Percentiles rank a stretch among this genome's conserved stretches.
phyloP scores from a whole-genome alignment of 129 eudicot genomes.

The Escallonia herrerae region DNA sequence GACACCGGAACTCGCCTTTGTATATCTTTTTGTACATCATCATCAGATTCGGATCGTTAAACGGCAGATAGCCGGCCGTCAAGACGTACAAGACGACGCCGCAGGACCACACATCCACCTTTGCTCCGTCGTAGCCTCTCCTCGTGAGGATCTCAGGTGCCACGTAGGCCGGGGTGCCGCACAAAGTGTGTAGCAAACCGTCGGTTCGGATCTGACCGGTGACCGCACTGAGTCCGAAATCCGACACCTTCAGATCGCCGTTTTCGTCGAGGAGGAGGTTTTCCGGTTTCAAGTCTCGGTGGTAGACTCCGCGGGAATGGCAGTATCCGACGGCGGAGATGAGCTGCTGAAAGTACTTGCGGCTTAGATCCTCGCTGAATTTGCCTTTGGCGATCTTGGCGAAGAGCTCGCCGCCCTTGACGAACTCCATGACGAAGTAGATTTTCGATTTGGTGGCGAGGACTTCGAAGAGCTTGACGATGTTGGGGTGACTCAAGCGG shows the following conservation, averaged over 20 bases:
- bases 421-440: constrained; percentile 68
- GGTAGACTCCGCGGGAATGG: constrained; percentile 68
- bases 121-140: constrained; percentile 67
- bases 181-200: constrained; percentile 60
- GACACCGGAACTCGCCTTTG: constrained; percentile 59
- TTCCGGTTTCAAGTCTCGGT: constrained; percentile 82
- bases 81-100: constrained; percentile 68
- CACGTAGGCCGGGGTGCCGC: constrained; percentile 85
- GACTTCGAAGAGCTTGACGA: constrained; percentile 55
- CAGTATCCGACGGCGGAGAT: constrained; percentile 77
- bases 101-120: constrained; percentile 78
- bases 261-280: constrained; percentile 67
- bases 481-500: constrained; percentile 46
- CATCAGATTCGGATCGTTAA: constrained; percentile 72
- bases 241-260: constrained; percentile 60
- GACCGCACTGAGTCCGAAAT: constrained; percentile 71
- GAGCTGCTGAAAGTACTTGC: constrained; percentile 67
- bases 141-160: constrained; percentile 74
- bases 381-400: constrained; percentile 48
- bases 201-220: constrained; percentile 43
- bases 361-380: constrained; percentile 51
- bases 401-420: constrained; percentile 76
- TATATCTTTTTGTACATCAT: constrained; percentile 65
- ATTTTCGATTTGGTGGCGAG: constrained; percentile 56
- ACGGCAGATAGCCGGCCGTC: constrained; percentile 65